These are phyloP conservation scores for Daldinia childiae DNA, from an alignment of 495 filamentous ascomycete species.

Conservation along the genomic window DNA sequence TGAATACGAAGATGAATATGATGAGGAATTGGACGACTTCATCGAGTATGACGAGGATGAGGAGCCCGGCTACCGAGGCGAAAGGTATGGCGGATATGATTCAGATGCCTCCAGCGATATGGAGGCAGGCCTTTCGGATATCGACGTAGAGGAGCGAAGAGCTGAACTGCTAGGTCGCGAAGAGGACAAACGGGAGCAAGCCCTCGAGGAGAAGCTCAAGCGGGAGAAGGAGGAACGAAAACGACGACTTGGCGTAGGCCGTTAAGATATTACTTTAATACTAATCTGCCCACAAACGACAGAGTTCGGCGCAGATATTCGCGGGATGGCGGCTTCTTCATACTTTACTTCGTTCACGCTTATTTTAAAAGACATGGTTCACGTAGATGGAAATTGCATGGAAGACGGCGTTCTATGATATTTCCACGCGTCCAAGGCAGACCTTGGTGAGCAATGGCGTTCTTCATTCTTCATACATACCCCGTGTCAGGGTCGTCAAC, in stretches of 20 bases:
- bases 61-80: slow-evolving; percentile 52
- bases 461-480: slow-evolving; percentile 28
- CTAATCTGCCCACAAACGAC: background rate
- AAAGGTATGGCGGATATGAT: slow-evolving; percentile 52
- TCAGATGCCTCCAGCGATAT: slow-evolving; percentile 66
- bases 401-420: slow-evolving; percentile 35
- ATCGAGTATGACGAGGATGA: slow-evolving; percentile 66
- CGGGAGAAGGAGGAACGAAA: slow-evolving; percentile 58
- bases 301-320: slow-evolving; percentile 6
- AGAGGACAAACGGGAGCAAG: slow-evolving; percentile 63
- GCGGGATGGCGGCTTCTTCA: background rate
- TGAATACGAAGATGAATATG: slow-evolving; percentile 64
- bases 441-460: slow-evolving; percentile 29
- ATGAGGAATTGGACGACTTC: slow-evolving; percentile 61
- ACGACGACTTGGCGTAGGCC: slow-evolving; percentile 39
- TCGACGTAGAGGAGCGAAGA: slow-evolving; percentile 65
- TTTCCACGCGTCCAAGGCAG: slow-evolving; percentile 15
- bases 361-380: slow-evolving; percentile 22
- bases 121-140: slow-evolving; percentile 68
- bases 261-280: slow-evolving; percentile 21
- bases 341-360: background rate
- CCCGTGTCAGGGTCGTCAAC: background rate
- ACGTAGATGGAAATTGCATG: slow-evolving; percentile 44
- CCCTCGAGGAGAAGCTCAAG: slow-evolving; percentile 54
- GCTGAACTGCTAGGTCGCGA: slow-evolving; percentile 58